Conservation (phyloP, 2,329 filamentous ascomycete genomes). For the Sclerotiophoma versabilis region DNA sequence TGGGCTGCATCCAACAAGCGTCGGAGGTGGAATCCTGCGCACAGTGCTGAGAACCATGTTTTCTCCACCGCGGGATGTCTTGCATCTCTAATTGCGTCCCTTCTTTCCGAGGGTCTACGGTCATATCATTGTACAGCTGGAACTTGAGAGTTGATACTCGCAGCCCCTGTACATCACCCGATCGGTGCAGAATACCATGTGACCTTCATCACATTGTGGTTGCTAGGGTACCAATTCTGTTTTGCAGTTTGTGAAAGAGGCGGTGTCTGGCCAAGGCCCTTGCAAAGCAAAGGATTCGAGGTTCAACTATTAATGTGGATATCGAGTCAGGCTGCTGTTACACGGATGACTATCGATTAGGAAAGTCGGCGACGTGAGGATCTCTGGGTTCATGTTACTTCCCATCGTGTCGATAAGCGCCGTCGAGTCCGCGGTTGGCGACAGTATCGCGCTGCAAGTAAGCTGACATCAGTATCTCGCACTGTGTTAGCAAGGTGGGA, state of each 20-base stretch:
- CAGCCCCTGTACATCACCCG: slow-evolving; percentile 14
- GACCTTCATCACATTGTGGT: slow-evolving; percentile 1
- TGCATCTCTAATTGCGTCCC: slow-evolving; percentile 24
- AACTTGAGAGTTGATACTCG: slow-evolving; percentile 7
- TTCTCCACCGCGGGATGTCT: slow-evolving; percentile 29
- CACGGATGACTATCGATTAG: background rate
- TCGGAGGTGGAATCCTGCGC: slow-evolving; percentile 2
- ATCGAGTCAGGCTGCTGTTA: slow-evolving; percentile 24
- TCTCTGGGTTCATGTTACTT: background rate
- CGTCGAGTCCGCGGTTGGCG: slow-evolving; percentile 30
- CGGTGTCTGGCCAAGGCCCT: slow-evolving; percentile 13
- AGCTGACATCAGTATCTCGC: slow-evolving; percentile 21
- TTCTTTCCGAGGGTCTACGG: slow-evolving; percentile 8
- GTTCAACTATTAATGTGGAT: slow-evolving; percentile 29
- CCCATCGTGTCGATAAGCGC: slow-evolving; percentile 20
- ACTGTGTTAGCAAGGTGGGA: slow-evolving; percentile 14
- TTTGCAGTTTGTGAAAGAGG: slow-evolving; percentile 4
- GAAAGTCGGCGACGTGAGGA: slow-evolving; percentile 8
- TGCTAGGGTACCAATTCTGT: background rate
- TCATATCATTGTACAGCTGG: slow-evolving; percentile 1
- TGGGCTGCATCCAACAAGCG: slow-evolving; percentile 12
- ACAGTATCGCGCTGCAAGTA: slow-evolving; percentile 27
- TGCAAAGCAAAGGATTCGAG: slow-evolving; percentile 23
- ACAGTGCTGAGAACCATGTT: slow-evolving; percentile 4
- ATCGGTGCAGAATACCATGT: slow-evolving; percentile 1